phyloP scores from a whole-genome alignment of 768 basidiomycete genomes.

The Phylloporus arenicola region DNA sequence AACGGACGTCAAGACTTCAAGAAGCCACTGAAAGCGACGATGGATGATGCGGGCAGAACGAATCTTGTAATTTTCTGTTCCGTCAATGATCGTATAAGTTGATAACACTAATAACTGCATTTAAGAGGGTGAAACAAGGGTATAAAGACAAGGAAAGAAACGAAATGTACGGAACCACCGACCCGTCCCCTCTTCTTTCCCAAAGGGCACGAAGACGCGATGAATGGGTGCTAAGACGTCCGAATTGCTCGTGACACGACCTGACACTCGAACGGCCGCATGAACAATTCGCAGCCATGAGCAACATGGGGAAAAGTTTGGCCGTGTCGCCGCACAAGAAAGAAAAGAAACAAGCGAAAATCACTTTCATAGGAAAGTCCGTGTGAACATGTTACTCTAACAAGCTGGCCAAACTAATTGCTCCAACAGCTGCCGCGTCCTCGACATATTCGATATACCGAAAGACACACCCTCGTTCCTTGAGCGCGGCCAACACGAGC shows the following conservation, averaged over 20 bases:
- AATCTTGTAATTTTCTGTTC: too few relatives aligned
- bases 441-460: conserved; percentile 59
- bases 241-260: conserved; percentile 68
- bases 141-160: neutral
- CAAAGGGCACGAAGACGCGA: conserved; percentile 38
- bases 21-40: too few relatives aligned
- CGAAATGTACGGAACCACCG: conserved; percentile 59
- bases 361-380: neutral
- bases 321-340: conserved; percentile 81
- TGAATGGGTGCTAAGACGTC: conserved; percentile 78
- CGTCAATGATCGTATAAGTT: too few relatives aligned
- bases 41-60: too few relatives aligned
- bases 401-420: conserved; percentile 45
- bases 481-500: conserved; percentile 50
- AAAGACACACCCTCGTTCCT: conserved; percentile 56
- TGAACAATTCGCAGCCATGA: conserved; percentile 61
- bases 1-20: too few relatives aligned
- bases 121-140: neutral
- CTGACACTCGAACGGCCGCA: conserved; percentile 87
- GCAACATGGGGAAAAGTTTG: conserved; percentile 84
- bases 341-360: neutral
- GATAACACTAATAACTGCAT: too few relatives aligned
- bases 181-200: conserved; percentile 60
- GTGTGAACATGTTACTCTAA: conserved; percentile 21
- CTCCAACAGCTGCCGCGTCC: conserved; percentile 65